Evolutionary conservation across 345 rosid species (phyloP), one percentile per base, ranked within the genome.

Genomic region (Eucalyptus pauciflora): DNA sequence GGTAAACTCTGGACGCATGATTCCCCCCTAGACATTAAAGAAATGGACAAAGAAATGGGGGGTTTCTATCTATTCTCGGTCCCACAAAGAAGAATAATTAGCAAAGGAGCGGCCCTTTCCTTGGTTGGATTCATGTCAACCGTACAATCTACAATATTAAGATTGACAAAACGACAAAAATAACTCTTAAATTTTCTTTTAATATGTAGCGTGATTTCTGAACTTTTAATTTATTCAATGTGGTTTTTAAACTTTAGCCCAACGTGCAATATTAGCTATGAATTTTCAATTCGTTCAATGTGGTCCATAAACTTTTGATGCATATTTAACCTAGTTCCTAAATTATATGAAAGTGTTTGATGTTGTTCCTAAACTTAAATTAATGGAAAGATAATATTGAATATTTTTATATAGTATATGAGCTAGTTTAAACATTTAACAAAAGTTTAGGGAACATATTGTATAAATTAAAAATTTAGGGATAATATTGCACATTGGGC

Each of bases 201-300:
- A 52, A 52, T 52, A 52, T 52, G 0, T 0, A 18, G 8, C 0
- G 2, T 18, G 0, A 0, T 52, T 52, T 18, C 0, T 52, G 9
- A 52, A 18, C 0, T 52, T 52, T 52, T 52, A 52, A 52, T 18
- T 52, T 52, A 52, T 3, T 52, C 0, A 20, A 52, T 52, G 25
- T 52, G 24, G 0, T 52, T 52, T 52, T 1, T 18, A 52, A 52
- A 52, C 1, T 52, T 52, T 52, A 52, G 1, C 4, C 0, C 1
- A 52, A 18, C 1, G 2, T 18, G 10, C 24, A 18, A 18, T 52
- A 52, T 52, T 52, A 52, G 0, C 0, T 52, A 18, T 52, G 2
- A 18, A 18, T 52, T 52, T 18, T 52, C 18, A 7, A 52, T 18
- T 52, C 0, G 5, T 20, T 52, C 2, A 7, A 52, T 52, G 2